A percentile compares a stretch with the other conserved stretches of the same genome.
These are phyloP conservation scores for Oryza longistaminata DNA, from an alignment of 176 grass and related monocot genomes.

Conservation along the genomic window DNA sequence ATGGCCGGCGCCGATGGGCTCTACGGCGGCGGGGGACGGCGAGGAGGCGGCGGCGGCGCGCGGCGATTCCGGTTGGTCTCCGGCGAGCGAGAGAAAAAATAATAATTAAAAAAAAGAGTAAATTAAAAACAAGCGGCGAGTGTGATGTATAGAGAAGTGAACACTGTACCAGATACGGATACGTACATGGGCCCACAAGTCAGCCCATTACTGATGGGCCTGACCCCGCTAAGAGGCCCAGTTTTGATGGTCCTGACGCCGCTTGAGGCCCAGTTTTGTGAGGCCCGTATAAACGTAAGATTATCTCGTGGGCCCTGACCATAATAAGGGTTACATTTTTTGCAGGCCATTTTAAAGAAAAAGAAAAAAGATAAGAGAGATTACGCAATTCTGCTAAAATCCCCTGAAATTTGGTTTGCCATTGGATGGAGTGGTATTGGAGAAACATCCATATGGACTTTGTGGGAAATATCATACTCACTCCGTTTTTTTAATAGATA, in stretches of 20 bases:
- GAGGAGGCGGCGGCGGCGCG: neutral
- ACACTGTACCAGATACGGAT: neutral
- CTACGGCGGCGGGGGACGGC: neutral
- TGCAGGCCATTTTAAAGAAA: too few species aligned
- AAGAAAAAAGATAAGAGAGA: too few species aligned
- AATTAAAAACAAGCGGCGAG: neutral
- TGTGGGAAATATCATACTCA: too few species aligned
- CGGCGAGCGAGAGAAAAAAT: slow-evolving; percentile 2
- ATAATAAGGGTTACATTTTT: too few species aligned
- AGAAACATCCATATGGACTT: too few species aligned
- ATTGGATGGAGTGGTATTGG: too few species aligned
- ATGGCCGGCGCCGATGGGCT: slow-evolving; percentile 26
- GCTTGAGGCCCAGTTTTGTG: too few species aligned
- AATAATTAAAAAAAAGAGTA: too few species aligned
- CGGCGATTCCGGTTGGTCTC: slow-evolving; percentile 10
- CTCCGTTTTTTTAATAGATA: too few species aligned
- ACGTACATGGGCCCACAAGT: neutral
- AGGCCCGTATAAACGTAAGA: too few species aligned
- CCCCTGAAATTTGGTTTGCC: neutral
- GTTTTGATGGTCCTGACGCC: neutral
- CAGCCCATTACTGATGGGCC: neutral
- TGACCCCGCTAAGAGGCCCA: too few species aligned
- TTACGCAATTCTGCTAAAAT: neutral
- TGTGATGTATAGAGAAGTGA: neutral
- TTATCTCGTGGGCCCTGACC: too few species aligned